Base-by-base conservation (phyloP, 2,329 filamentous ascomycete species). In the Trichophyton schoenleinii region DNA sequence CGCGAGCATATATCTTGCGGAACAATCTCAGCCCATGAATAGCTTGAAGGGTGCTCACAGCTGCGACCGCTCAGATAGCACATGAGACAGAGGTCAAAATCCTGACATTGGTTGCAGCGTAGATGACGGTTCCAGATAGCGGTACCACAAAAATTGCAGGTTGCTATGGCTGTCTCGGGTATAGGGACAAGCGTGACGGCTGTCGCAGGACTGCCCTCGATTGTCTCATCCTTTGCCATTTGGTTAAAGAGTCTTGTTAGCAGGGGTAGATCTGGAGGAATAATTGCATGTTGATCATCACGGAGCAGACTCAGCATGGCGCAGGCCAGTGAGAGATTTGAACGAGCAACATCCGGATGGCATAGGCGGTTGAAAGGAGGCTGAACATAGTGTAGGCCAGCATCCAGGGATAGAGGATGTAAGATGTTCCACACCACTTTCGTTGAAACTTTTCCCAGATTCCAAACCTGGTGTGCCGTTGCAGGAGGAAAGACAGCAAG, bases 121-220 rank as follows among this genome's bases (percentile, higher is more conserved):
- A 74, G 63, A 66, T 74, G 71, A 20, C 70, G 70, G 58, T 74
- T 73, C 72, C 72, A 73, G 46, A 74, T 73, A n/a, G 71, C 71
- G 3, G 71, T 68, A 20, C 68, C 70, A 63, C 71, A 73, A 62
- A 73, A 73, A 59, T 72, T 71, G 62, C 72, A 73, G 9, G 69
- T 70, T 41, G 71, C 70, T 48, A 74, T 69, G 9, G 70, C 70
- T 2, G 68, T 71, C 46, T 67, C 64, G 62, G 69, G 68, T 18
- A 71, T 67, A 52, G 69, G 67, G 2, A 71, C 67, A 15, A 68
- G 62, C 15, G 67, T 68, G 13, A 74, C 66, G 3, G 64, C 60
- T 11, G 69, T 67, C 31, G 57, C 57, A 18, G 66, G 63, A 6
- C 64, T 61, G 31, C 64, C 65, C 18, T 68, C 67, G 6, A 69